Evolutionary conservation across 1,284 basidiomycete genomes (phyloP), one percentile per base, ranked within the genome.

Genomic region (Cutaneotrichosporon mucoides): DNA sequence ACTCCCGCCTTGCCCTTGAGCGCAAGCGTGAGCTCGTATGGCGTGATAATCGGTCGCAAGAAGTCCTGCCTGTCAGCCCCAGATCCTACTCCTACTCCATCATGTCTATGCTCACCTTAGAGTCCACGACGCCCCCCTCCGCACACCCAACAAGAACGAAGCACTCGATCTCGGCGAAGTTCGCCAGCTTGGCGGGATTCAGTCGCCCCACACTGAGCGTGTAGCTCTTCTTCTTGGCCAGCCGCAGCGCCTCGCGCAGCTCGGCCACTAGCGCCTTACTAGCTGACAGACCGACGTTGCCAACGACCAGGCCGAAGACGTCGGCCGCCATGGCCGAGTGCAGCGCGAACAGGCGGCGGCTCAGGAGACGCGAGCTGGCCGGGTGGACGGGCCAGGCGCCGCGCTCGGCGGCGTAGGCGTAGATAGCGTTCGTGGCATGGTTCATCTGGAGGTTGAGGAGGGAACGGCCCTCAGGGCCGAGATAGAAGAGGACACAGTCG

Each of bases 81-180:
- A n/a, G n/a, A n/a, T 24, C 24, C 24, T 24, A 24, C 24, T 24
- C 24, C 24, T 24, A 24, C 24, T 24, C 24, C 24, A 24, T 24
- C 24, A 24, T 24, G 24, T 24, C 24, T 24, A n/a, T 24, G 24
- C 24, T 24, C 24, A 24, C 24, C 86, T 88, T 90, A 0, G 88
- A 83, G 52, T 96, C 91, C 13, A 96, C 84, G 42, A 98, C 76
- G 53, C 89, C 92, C 68, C 95, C 95, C 74, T 99, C 95, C 0
- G 88, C 88, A 76, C 95, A 99, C 0, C 94, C 94, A 1, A 97
- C 88, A 59, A 98, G 82, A 5, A 99, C 88, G 70, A 94, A 99
- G 70, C 92, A 94, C 72, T 98, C 95, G 53, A 99, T 88, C 75
- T 98, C 94, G 69, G 91, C 84, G 75, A 98, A 98, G 74, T 99